Percentiles rank a stretch among this genome's conserved stretches.
These are phyloP conservation scores for Phellinidium pouzarii DNA, from an alignment of 1,284 basidiomycete genomes.

Conservation along the genomic window DNA sequence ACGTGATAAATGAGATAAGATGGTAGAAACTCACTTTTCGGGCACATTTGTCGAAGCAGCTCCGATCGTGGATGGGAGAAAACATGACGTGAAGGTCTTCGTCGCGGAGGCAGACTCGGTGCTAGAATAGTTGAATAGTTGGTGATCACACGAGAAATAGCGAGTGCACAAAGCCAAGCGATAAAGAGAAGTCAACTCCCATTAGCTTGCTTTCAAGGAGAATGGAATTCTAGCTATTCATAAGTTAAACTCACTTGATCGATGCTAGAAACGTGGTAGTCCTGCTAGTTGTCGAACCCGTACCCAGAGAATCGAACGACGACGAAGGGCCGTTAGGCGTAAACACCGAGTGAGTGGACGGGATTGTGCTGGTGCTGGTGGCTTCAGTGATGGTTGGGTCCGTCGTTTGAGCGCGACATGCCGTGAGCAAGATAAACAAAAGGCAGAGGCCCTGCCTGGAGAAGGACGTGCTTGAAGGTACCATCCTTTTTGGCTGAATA, in stretches of 20 bases:
- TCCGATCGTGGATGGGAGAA: constrained; percentile 6
- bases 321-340: constrained; percentile 11
- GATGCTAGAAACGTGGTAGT: too few relatives aligned
- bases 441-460: neutral
- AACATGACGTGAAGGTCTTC: constrained; percentile 13
- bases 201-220: neutral
- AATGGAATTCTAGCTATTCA: too few relatives aligned
- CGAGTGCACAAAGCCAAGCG: neutral
- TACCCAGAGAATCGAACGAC: constrained; percentile 11
- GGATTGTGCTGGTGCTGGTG: too few relatives aligned
- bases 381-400: neutral
- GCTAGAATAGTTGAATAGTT: neutral
- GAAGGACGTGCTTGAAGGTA: neutral
- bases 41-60: neutral
- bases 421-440: neutral
- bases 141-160: neutral
- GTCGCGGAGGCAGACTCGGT: constrained; percentile 9
- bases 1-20: neutral
- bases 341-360: neutral
- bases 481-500: too few relatives aligned
- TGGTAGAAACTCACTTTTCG: neutral
- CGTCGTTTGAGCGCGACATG: constrained; percentile 1
- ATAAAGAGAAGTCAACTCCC: neutral
- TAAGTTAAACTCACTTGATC: too few relatives aligned
- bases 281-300: constrained; percentile 2